phyloP scores from a whole-genome alignment of 495 filamentous ascomycete species.

The Achaetomiella virescens region DNA sequence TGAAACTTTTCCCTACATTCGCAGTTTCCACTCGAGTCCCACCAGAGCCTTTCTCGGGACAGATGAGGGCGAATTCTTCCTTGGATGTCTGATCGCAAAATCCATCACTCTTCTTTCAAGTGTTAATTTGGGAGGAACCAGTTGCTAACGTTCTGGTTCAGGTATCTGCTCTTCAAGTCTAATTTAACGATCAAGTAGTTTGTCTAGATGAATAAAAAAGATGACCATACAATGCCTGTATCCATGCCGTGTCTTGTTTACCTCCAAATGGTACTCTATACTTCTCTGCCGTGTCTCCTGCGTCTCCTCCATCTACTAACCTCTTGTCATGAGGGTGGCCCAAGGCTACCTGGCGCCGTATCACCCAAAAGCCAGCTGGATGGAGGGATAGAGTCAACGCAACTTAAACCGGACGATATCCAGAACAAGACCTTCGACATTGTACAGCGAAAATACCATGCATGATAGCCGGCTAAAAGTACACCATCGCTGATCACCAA shows the following conservation, averaged over 20 bases:
- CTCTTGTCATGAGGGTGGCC: no score
- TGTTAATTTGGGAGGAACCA: slow-evolving; percentile 8
- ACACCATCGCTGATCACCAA: not conserved
- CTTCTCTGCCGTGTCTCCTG: no score
- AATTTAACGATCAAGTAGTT: not conserved
- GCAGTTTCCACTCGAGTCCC: slow-evolving; percentile 65
- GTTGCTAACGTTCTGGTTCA: slow-evolving; percentile 18
- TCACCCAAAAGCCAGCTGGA: no score
- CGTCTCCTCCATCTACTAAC: no score
- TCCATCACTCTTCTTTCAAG: slow-evolving; percentile 9
- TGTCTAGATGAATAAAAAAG: not conserved
- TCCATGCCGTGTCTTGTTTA: no score
- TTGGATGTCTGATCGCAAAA: slow-evolving; percentile 57
- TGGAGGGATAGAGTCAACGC: no score
- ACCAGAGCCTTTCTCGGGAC: slow-evolving; percentile 48
- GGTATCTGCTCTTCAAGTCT: not conserved
- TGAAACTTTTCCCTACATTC: slow-evolving; percentile 51
- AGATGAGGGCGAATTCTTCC: slow-evolving; percentile 54
- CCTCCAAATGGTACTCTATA: no score
- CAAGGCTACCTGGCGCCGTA: no score
- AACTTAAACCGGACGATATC: no score
- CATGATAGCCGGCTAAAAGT: no score
- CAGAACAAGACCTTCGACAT: no score
- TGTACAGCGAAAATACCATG: no score
- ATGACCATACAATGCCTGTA: not conserved